Evolutionary conservation across 2,329 filamentous ascomycete species (phyloP).

Genomic region (Trichoderma polysporum): DNA sequence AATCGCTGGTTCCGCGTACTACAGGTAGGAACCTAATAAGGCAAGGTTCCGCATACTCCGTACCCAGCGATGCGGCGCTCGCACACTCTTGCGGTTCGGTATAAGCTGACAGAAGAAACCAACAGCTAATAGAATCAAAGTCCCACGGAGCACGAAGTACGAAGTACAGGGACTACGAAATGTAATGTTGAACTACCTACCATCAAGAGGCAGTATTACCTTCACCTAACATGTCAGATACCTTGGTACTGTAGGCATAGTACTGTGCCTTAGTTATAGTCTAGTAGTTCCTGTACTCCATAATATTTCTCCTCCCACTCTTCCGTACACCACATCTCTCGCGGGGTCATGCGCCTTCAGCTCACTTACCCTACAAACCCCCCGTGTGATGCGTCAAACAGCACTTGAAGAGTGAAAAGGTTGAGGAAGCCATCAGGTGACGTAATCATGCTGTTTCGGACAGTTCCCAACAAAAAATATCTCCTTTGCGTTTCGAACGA

Average conservation of each 20-base stretch:
- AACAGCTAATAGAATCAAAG: too few species aligned
- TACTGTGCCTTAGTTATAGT: too few species aligned
- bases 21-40: too few species aligned
- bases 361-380: slow-evolving; percentile 13
- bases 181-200: not conserved
- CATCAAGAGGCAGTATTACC: not conserved
- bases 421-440: slow-evolving; percentile 14
- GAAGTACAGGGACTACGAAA: too few species aligned
- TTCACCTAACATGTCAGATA: not conserved
- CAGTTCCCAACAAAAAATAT: slow-evolving; percentile 10
- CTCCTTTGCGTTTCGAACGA: not conserved
- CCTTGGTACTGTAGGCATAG: too few species aligned
- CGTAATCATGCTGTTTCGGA: slow-evolving; percentile 6
- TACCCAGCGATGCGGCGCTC: too few species aligned
- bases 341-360: slow-evolving; percentile 4
- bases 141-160: too few species aligned
- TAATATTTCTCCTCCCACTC: not conserved
- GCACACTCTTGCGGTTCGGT: not conserved
- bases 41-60: too few species aligned
- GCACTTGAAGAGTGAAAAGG: not conserved
- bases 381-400: slow-evolving; percentile 15
- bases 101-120: not conserved
- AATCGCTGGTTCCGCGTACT: not conserved
- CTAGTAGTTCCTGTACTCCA: too few species aligned
- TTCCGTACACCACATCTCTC: not conserved